phyloP scores from a whole-genome alignment of 306 rosid genomes.

The Quercus suber region DNA sequence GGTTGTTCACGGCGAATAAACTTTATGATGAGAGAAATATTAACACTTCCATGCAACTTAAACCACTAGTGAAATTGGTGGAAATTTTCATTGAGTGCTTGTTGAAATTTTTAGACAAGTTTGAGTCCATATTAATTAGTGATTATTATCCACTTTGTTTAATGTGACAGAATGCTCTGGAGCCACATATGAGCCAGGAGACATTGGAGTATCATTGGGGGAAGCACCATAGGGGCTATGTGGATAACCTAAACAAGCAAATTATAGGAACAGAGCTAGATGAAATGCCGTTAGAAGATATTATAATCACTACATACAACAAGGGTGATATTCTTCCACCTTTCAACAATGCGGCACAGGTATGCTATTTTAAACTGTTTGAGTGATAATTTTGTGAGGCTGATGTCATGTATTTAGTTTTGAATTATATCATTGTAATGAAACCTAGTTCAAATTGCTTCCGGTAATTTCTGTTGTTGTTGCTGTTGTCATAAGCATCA shows the following conservation, averaged over 20 bases:
- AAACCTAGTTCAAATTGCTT: background rate
- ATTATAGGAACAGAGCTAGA: slow-evolving; percentile 79
- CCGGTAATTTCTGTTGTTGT: background rate
- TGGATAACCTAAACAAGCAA: slow-evolving; percentile 78
- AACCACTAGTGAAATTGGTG: background rate
- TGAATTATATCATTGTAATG: background rate
- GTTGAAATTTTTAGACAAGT: background rate
- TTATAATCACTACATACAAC: slow-evolving; percentile 51
- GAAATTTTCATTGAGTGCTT: background rate
- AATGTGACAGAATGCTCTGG: slow-evolving; percentile 68
- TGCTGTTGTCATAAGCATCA: background rate
- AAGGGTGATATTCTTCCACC: slow-evolving; percentile 78
- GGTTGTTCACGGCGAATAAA: background rate
- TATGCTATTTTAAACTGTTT: slow-evolving; percentile 13
- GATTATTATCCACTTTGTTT: background rate
- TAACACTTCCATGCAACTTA: background rate
- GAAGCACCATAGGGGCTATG: slow-evolving; percentile 85
- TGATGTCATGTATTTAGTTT: background rate
- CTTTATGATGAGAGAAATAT: background rate
- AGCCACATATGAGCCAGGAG: slow-evolving; percentile 79
- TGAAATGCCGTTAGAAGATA: slow-evolving; percentile 53
- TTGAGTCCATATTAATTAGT: slow-evolving; percentile 9
- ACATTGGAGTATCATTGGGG: slow-evolving; percentile 93
- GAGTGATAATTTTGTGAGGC: background rate
- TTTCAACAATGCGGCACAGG: slow-evolving; percentile 94